Base-by-base conservation (phyloP, 1,284 basidiomycete genomes). In the Ganoderma lucidum region DNA sequence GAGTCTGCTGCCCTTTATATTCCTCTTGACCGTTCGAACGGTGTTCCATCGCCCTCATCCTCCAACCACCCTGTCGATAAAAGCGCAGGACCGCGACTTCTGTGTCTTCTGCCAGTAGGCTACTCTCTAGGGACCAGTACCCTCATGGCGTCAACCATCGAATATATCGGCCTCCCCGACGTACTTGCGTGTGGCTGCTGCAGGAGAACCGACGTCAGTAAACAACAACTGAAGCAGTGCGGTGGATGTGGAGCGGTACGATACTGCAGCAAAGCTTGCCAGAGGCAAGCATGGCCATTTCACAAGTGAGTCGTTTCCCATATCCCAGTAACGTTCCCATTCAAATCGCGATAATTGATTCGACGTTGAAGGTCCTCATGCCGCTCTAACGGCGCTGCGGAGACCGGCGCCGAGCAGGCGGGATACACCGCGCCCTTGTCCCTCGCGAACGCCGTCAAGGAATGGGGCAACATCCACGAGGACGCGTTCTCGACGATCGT, bases 191-290 rank as follows among this genome's bases (percentile, higher is more conserved):
- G 59, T 23, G 59, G 37, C 23, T 28, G 59, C 10, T 61, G 59
- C 28, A 12, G 23, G 28, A 61, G 39, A 41, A 28, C 37, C 39
- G 59, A 41, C 23, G n/a, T 41, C 59, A 61, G n/a, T 9, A 41
- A 60, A 30, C 37, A 42, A 28, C 37, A 41, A n/a, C 42, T 65
- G 32, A 60, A 55, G 58, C 48, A 28, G 23, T 67, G 66, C 19
- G 42, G 28, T 48, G 61, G 61, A 19, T 67, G 66, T 35, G 28
- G 39, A 2, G 44, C 41, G 6, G 53, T 48, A 19, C 30, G 63
- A 28, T 67, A 63, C 51, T 67, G 66, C 53, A 63, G 66, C 48
- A 63, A 58, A 42, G 41, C 56, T 39, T 67, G 66, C 44, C 66
- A 63, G 42, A 55, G 15, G 53, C 30, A 15, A 28, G 61, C 37